Percentiles rank a stretch among this genome's conserved stretches.
These are phyloP conservation scores for Hemileia vastatrix DNA, from an alignment of 1,284 basidiomycete genomes.

Conservation along the genomic window DNA sequence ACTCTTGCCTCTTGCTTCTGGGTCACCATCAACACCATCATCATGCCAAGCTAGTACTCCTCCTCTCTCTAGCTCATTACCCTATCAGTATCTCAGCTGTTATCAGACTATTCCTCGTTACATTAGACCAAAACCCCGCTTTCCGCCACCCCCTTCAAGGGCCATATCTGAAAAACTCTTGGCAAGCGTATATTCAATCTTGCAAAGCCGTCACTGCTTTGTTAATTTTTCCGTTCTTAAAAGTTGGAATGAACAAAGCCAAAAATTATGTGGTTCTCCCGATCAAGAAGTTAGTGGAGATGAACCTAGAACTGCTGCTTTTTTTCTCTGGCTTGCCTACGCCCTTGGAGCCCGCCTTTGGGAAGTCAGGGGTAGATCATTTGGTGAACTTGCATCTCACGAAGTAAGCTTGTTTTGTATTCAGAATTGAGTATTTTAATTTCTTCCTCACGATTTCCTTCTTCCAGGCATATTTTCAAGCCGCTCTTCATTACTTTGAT, in stretches of 20 bases:
- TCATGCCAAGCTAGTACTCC: not conserved
- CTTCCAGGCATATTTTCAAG: conserved; percentile 14
- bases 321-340: conserved; percentile 18
- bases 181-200: conserved; percentile 9
- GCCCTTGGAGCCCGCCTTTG: conserved; percentile 11
- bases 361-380: conserved; percentile 5
- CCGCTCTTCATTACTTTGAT: conserved; percentile 20
- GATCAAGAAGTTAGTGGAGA: not conserved
- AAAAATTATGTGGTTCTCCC: conserved; percentile 3
- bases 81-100: not conserved
- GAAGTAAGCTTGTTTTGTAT: conserved; percentile 3
- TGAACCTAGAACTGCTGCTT: conserved; percentile 11
- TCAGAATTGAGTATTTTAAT: not conserved
- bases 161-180: conserved; percentile 10
- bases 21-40: not conserved
- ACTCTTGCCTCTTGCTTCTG: not conserved
- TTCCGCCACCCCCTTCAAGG: conserved; percentile 7
- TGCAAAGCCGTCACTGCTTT: conserved; percentile 14
- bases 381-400: conserved; percentile 9
- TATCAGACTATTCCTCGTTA: conserved; percentile 7
- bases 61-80: not conserved
- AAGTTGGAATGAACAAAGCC: conserved; percentile 8
- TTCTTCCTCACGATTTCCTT: not conserved
- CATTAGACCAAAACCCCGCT: conserved; percentile 8
- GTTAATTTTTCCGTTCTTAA: conserved; percentile 11